Percentiles rank a stretch among this genome's conserved stretches.
These are phyloP conservation scores for Colletotrichum eleusines DNA, from an alignment of 2,329 filamentous ascomycete genomes.

Conservation along the genomic window DNA sequence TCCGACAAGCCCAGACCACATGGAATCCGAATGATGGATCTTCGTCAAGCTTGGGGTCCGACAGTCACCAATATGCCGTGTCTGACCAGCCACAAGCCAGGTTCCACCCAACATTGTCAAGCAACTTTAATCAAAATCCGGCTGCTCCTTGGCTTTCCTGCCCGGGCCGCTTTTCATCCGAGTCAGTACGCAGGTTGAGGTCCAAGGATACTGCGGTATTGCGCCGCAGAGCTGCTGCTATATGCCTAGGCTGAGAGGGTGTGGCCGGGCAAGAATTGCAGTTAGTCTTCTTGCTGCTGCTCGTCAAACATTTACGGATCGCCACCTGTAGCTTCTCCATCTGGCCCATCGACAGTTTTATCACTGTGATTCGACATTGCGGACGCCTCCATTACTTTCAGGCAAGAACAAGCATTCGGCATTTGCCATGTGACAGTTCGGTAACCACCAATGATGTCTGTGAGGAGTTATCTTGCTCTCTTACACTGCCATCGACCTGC, in stretches of 20 bases:
- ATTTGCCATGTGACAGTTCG: background rate
- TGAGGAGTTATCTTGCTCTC: slow-evolving; percentile 14
- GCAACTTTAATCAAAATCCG: background rate
- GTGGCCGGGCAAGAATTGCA: background rate
- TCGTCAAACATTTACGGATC: background rate
- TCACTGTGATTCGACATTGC: background rate
- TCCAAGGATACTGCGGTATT: background rate
- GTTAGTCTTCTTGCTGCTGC: background rate
- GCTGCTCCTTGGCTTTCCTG: background rate
- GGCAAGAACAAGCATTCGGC: background rate
- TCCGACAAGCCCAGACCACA: background rate
- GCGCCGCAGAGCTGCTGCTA: background rate
- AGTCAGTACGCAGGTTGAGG: background rate
- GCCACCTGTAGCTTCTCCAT: background rate
- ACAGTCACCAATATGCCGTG: background rate
- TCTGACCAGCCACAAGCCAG: background rate
- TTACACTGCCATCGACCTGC: too few relatives aligned
- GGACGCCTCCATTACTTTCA: background rate
- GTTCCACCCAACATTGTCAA: background rate
- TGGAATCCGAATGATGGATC: background rate
- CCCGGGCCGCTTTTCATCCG: background rate
- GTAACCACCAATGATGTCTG: background rate
- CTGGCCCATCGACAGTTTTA: background rate
- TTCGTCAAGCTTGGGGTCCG: background rate
- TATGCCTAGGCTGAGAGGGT: background rate